phyloP scores from a whole-genome alignment of 1,139 yeast species.

The Nadsonia commutata region DNA sequence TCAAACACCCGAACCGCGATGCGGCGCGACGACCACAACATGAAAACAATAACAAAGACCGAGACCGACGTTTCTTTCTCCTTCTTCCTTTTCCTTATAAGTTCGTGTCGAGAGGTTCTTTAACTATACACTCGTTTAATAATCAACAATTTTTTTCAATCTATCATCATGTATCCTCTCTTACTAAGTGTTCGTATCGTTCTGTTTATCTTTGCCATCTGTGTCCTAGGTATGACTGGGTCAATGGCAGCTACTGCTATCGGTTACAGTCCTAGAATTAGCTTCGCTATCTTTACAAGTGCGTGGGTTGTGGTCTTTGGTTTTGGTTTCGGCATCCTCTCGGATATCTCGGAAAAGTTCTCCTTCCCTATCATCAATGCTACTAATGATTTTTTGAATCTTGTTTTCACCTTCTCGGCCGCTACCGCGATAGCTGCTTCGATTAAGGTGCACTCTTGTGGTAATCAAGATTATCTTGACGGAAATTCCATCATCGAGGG shows the following conservation, averaged over 20 bases:
- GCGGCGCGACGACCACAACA: too few species aligned
- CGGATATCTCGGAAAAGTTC: slow-evolving; percentile 61
- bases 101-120: too few species aligned
- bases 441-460: slow-evolving; percentile 74
- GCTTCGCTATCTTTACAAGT: slow-evolving; percentile 73
- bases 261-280: slow-evolving; percentile 62
- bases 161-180: neutral
- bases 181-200: slow-evolving; percentile 51
- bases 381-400: slow-evolving; percentile 68
- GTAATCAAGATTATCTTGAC: slow-evolving; percentile 48
- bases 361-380: slow-evolving; percentile 80
- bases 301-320: slow-evolving; percentile 76
- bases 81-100: too few species aligned
- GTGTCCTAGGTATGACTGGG: slow-evolving; percentile 75
- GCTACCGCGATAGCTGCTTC: slow-evolving; percentile 91
- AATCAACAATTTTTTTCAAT: neutral
- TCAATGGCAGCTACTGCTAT: slow-evolving; percentile 55
- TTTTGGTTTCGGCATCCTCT: slow-evolving; percentile 61
- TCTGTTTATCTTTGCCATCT: slow-evolving; percentile 60
- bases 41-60: too few species aligned
- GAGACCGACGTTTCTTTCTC: too few species aligned
- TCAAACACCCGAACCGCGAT: too few species aligned
- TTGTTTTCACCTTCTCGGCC: slow-evolving; percentile 85
- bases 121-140: too few species aligned
- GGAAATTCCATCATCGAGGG: slow-evolving; percentile 63